Evolutionary conservation across 1,139 yeast genomes (phyloP), one percentile per base, ranked within the genome.

Genomic region (Debaryomycetaceae sp.): DNA sequence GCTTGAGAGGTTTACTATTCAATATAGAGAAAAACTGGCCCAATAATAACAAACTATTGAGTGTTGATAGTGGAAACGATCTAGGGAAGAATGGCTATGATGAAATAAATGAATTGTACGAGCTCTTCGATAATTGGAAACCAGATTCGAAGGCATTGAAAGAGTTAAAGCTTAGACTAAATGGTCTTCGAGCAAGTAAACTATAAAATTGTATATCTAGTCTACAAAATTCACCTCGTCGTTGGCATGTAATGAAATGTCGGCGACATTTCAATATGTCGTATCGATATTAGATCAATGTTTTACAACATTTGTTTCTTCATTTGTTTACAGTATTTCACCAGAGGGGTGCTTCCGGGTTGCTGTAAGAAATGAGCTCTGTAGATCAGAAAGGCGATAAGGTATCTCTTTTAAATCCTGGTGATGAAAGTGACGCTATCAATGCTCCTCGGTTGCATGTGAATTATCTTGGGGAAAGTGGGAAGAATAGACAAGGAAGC

Each of bases 141-240:
- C 98, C 98, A 0, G 91, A 85, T 38, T 78, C 87, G 1, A 90
- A 89, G 62, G 80, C 78, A 7, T 66, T 88, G 55, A 89, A 87
- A 58, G 96, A 90, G 45, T 76, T 91, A 57, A 88, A 89, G 65
- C 88, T 87, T 58, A 74, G 97, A 48, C 69, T 91, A 46, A 87
- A 83, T 56, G 97, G 97, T 1, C 72, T 87, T 37, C 62, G 79
- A 40, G 80, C 78, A 2, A 78, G 78, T 50, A 74, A 74, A 49
- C 59, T 72, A 34, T 69, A 49, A 23, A 1, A 47, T 9, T 27
- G 11, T 27, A 27, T 27, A 27, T 7, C 11, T 27, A 27, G 11
- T 7, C 11, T 8, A 27, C 8, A 11, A 27, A 17, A 17, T 17
- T 17, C 20, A 17, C 20, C 20, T 17, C 20, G 20, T 17, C 20